phyloP scores from a whole-genome alignment of 2,329 filamentous ascomycete species.

The Nannizziopsis arthrosporioides region DNA sequence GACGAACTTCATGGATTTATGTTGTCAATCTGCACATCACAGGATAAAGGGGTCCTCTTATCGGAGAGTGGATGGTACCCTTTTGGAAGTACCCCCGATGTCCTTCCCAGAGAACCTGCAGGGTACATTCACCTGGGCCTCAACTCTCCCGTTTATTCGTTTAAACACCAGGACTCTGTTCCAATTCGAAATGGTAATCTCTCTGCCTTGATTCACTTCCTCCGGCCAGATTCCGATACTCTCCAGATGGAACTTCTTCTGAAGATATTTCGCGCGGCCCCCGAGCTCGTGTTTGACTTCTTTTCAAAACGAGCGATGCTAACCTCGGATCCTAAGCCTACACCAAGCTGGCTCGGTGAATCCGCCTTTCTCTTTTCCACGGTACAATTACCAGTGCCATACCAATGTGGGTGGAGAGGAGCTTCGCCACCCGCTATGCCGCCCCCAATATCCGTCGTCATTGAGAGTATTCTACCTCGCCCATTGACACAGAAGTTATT shows the following conservation, averaged over 20 bases:
- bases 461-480: constrained; percentile 77
- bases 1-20: constrained; percentile 66
- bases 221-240: constrained; percentile 72
- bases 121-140: constrained; percentile 49
- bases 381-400: constrained; percentile 61
- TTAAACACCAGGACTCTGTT: constrained; percentile 53
- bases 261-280: constrained; percentile 65
- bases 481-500: constrained; percentile 71
- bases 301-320: constrained; percentile 71
- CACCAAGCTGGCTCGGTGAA: constrained; percentile 89
- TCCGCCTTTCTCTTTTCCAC: constrained; percentile 76
- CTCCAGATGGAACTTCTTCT: constrained; percentile 72
- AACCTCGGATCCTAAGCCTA: constrained; percentile 80
- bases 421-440: constrained; percentile 51
- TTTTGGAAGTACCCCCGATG: constrained; percentile 51
- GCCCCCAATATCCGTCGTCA: constrained; percentile 63
- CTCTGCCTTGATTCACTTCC: constrained; percentile 62
- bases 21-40: constrained; percentile 59
- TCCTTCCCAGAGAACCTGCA: constrained; percentile 37
- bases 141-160: constrained; percentile 58
- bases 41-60: constrained; percentile 61
- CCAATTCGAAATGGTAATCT: constrained; percentile 70
- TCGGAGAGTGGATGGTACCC: constrained; percentile 78
- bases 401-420: constrained; percentile 55
- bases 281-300: constrained; percentile 80